These are phyloP conservation scores for Boletellus emodensis DNA, from an alignment of 768 basidiomycete species.

Conservation along the genomic window DNA sequence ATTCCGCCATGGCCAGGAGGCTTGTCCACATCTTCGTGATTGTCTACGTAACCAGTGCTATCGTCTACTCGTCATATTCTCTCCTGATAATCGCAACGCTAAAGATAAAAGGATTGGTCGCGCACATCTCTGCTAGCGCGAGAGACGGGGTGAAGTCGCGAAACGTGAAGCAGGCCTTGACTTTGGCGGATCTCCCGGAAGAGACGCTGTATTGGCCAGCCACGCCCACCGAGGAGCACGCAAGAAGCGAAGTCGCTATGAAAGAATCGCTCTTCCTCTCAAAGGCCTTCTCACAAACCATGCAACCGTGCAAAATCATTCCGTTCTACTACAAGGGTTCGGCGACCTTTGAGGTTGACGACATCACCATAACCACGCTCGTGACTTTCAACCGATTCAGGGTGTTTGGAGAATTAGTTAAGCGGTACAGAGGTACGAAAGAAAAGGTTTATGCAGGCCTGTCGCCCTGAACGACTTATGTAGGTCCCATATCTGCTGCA, in stretches of 20 bases:
- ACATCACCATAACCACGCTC: conserved; percentile 82
- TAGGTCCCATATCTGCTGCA: conserved; percentile 83
- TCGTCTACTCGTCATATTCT: conserved; percentile 31
- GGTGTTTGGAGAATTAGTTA: conserved; percentile 66
- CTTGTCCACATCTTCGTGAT: conserved; percentile 12
- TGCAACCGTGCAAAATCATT: conserved; percentile 71
- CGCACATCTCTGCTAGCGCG: neutral
- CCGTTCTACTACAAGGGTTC: conserved; percentile 79
- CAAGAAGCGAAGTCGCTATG: conserved; percentile 25
- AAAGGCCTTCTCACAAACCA: conserved; percentile 64
- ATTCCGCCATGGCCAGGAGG: conserved; percentile 7
- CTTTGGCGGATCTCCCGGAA: conserved; percentile 6
- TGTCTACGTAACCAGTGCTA: conserved; percentile 25
- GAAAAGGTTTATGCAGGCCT: neutral
- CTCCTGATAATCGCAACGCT: conserved; percentile 13
- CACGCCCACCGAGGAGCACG: neutral
- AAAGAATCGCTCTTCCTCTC: conserved; percentile 56
- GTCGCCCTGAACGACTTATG: neutral
- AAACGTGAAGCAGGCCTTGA: neutral
- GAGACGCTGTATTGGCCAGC: conserved; percentile 23
- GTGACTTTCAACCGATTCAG: conserved; percentile 77
- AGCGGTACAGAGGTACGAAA: conserved; percentile 66
- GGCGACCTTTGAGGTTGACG: conserved; percentile 50
- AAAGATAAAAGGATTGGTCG: conserved; percentile 7
- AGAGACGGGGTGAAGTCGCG: neutral